Evolutionary conservation across 2,329 filamentous ascomycete species (phyloP).

Genomic region (Trichoderma arundinaceum): DNA sequence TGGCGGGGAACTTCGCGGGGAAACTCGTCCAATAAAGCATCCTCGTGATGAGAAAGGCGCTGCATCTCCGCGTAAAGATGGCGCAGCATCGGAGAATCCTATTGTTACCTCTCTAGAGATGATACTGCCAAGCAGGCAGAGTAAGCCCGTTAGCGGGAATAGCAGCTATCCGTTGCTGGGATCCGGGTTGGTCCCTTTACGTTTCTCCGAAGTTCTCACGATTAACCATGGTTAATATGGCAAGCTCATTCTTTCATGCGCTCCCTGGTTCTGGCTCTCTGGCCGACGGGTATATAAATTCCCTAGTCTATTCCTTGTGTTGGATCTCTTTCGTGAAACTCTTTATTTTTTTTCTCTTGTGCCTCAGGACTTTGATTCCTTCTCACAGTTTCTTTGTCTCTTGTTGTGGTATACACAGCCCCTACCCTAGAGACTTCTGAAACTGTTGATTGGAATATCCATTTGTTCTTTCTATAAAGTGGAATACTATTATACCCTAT

Average conservation of each 20-base stretch:
- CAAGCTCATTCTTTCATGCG: background rate
- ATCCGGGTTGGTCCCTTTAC: conserved; percentile 14
- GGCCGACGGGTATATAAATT: conserved; percentile 11
- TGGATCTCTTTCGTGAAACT: background rate
- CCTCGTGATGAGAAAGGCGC: conserved; percentile 14
- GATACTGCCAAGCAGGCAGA: conserved; percentile 9
- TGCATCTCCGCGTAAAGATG: background rate
- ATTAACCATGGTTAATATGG: background rate
- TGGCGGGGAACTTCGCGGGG: conserved; percentile 28
- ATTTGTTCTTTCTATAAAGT: background rate
- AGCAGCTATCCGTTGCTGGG: background rate
- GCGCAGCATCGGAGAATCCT: conserved; percentile 29
- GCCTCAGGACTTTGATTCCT: background rate
- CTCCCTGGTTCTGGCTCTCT: too few relatives aligned
- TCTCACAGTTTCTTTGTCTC: background rate
- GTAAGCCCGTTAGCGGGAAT: conserved; percentile 23
- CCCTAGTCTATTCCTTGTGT: background rate
- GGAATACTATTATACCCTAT: background rate
- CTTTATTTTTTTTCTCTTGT: background rate
- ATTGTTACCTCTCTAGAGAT: background rate
- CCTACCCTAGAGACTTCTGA: background rate
- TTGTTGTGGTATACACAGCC: background rate
- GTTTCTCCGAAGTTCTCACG: conserved; percentile 19
- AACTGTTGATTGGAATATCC: background rate
- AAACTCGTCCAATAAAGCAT: conserved; percentile 15